A percentile compares a stretch with the other conserved stretches of the same genome.
These are phyloP conservation scores for Dissophora ornata DNA, from an alignment of 192 early-diverging fungal genomes.

Conservation along the genomic window DNA sequence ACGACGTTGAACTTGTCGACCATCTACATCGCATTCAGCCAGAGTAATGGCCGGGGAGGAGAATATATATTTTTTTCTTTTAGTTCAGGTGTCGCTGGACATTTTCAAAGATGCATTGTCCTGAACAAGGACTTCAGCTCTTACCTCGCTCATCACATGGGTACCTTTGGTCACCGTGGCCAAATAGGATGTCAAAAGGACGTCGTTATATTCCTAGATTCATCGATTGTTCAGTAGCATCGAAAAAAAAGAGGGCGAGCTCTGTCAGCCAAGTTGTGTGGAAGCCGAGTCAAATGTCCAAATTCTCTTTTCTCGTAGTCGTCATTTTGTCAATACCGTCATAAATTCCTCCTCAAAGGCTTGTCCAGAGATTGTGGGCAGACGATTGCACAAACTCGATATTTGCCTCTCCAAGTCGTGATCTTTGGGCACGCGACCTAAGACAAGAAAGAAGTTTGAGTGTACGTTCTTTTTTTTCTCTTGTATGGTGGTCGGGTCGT, in stretches of 20 bases:
- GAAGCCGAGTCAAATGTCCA: no score
- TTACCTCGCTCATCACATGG: conserved; percentile 71
- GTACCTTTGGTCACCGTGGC: conserved; percentile 83
- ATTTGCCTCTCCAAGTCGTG: conserved; percentile 84
- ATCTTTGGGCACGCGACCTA: conserved; percentile 63
- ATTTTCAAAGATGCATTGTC: no score
- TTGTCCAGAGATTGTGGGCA: conserved; percentile 73
- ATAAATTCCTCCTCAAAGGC: conserved; percentile 81
- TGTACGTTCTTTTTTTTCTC: neutral
- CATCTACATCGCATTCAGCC: conserved; percentile 25
- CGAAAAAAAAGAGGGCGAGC: neutral
- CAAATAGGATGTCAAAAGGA: conserved; percentile 79
- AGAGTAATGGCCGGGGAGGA: no score
- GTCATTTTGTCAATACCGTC: conserved; percentile 56
- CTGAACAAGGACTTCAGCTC: no score
- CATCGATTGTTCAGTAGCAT: neutral
- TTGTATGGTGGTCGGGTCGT: no score
- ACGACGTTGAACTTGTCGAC: conserved; percentile 51
- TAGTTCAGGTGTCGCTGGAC: no score
- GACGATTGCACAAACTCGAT: conserved; percentile 73
- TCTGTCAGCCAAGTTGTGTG: no score
- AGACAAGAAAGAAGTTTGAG: neutral
- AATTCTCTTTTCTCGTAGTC: no score
- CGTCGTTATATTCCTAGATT: conserved; percentile 85
- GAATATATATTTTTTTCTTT: no score